Evolutionary conservation across 2,329 filamentous ascomycete species (phyloP).

Genomic region (Ophiostoma perfectum): DNA sequence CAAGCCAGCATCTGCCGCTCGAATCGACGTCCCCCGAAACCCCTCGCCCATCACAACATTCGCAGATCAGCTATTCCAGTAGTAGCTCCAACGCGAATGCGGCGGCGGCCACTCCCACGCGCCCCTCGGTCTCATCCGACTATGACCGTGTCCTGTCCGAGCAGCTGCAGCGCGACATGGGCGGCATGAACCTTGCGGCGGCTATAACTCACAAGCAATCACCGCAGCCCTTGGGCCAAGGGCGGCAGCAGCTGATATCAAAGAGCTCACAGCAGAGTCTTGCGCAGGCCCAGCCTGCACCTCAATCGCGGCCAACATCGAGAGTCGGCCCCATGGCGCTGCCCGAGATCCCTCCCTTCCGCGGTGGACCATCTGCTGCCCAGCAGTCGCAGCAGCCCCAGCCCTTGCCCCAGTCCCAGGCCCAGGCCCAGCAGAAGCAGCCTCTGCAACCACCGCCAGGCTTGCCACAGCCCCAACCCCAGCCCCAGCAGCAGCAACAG

Average conservation of each 20-base stretch:
- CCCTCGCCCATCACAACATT: constrained; percentile 27
- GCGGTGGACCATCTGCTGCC: constrained; percentile 35
- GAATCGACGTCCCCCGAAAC: constrained; percentile 33
- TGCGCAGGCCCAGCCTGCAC: constrained; percentile 26
- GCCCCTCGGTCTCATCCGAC: constrained; percentile 46
- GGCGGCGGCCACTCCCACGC: constrained; percentile 32
- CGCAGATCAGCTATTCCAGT: constrained; percentile 35
- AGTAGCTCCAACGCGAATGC: too few species aligned
- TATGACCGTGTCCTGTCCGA: constrained; percentile 57
- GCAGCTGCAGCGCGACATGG: constrained; percentile 59
- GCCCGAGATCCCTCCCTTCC: constrained; percentile 53
- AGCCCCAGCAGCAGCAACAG: constrained; percentile 3
- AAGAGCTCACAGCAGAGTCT: constrained; percentile 35
- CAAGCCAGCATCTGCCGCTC: constrained; percentile 30
- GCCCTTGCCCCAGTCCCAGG: constrained; percentile 24
- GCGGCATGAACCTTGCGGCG: constrained; percentile 47
- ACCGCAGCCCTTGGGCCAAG: constrained; percentile 14
- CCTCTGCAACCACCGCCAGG: constrained; percentile 20
- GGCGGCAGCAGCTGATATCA: constrained; percentile 27
- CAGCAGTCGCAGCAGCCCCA: constrained; percentile 25
- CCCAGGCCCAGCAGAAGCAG: constrained; percentile 24
- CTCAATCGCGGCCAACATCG: constrained; percentile 34
- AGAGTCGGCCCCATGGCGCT: constrained; percentile 41
- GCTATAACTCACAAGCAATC: constrained; percentile 29
- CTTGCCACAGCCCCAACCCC: neutral